Evolutionary conservation across 2,329 filamentous ascomycete species (phyloP), one percentile per base, ranked within the genome.

Genomic region (Fusarium luffae): DNA sequence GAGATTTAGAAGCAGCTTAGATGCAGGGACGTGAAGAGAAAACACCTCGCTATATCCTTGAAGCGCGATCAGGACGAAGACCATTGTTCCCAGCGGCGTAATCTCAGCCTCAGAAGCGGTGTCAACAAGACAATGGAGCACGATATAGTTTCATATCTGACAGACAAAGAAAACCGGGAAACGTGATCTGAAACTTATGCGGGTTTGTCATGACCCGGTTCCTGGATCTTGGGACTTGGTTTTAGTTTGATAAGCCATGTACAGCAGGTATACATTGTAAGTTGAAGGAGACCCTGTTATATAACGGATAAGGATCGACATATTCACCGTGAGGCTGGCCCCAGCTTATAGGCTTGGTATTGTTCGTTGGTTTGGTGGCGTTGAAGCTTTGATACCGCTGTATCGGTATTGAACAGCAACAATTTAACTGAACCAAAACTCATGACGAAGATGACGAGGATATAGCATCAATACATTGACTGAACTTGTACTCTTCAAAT

Each of bases 331-430:
- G 19, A 43, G 40, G 37, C n/a, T 66, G 52, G 42, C 11, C 62
- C 30, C 42, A 40, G 62, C 54, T 52, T 44, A 9, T 25, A 49
- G 47, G 47, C 42, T 66, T 66, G 28, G 37, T 60, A 66, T 66
- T 66, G 61, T 66, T 65, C 42, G 14, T 32, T 14, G n/a, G 11
- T 34, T 34, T 40, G 25, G 63, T 60, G 63, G 54, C 63, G 61
- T 19, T 27, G 41, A 65, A 37, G 54, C 43, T 57, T 32, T 52
- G 54, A 44, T 50, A n/a, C 60, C 23, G 12, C 32, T 48, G 34
- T 34, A 5, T 12, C 41, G n/a, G 41, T 6, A 18, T 16, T 23
- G n/a, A 4, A 19, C 30, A n/a, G 30, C 7, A 34, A 50, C 8
- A 14, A 25, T 37, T 18, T 16, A 23, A 37, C 34, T 28, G 4